phyloP scores from a whole-genome alignment of 2,329 filamentous ascomycete species.

The Xylaria sp. region DNA sequence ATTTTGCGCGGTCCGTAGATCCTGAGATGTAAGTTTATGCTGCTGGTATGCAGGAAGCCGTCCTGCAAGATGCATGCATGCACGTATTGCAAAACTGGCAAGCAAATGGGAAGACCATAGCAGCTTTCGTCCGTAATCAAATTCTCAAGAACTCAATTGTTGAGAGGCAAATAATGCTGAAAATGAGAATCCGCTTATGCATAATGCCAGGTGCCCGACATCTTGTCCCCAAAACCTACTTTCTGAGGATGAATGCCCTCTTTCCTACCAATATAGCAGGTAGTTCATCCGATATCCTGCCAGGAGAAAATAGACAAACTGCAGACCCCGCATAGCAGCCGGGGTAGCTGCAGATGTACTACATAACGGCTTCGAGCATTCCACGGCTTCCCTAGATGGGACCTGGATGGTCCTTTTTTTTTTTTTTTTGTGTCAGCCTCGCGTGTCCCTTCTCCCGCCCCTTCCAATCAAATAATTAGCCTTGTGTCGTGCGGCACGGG shows the following conservation, averaged over 20 bases:
- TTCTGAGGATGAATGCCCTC: neutral
- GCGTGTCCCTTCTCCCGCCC: neutral
- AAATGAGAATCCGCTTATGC: neutral
- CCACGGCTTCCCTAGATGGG: neutral
- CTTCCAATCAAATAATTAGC: constrained; percentile 23
- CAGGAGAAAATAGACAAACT: constrained; percentile 18
- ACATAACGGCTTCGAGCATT: constrained; percentile 22
- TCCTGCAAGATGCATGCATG: constrained; percentile 20
- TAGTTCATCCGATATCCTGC: constrained; percentile 24
- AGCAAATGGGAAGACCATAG: neutral
- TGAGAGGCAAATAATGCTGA: neutral
- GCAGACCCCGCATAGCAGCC: constrained; percentile 26
- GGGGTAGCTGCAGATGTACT: constrained; percentile 1
- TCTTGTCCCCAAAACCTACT: neutral
- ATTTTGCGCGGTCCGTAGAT: neutral
- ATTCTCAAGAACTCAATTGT: neutral
- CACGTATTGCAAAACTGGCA: neutral
- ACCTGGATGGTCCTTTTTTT: neutral
- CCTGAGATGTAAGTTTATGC: constrained; percentile 11
- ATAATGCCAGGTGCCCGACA: neutral
- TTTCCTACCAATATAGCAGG: neutral
- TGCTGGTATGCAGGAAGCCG: constrained; percentile 12
- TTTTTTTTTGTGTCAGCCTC: constrained; percentile 23
- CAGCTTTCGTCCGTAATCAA: neutral
- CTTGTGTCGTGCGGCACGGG: constrained; percentile 19